A percentile compares a stretch with the other conserved stretches of the same genome.
Evolutionary conservation across 2,329 filamentous ascomycete species (phyloP).

Genomic region (Elsinoe fawcettii): DNA sequence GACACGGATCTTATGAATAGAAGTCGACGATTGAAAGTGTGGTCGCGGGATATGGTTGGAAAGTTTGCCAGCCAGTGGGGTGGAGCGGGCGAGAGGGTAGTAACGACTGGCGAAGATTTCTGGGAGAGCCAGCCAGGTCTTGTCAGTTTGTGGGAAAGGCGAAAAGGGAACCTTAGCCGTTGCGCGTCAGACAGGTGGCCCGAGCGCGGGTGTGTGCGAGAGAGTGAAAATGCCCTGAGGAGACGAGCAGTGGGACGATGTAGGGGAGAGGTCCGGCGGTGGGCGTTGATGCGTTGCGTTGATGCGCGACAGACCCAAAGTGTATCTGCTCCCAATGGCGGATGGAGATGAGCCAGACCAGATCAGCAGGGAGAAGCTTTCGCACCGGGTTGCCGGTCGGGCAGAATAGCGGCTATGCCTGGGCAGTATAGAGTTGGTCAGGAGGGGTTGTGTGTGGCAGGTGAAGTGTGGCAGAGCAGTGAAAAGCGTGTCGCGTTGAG

Average conservation of each 20-base stretch:
- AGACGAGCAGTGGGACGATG: background rate
- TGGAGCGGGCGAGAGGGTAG: slow-evolving; percentile 8
- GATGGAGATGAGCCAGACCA: slow-evolving; percentile 9
- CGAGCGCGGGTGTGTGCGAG: background rate
- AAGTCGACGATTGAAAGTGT: background rate
- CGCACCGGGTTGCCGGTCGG: background rate
- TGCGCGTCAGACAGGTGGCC: slow-evolving; percentile 10
- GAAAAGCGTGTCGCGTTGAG: background rate
- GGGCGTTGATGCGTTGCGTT: background rate
- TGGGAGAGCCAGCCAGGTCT: background rate
- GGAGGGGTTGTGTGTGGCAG: background rate
- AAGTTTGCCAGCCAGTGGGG: slow-evolving; percentile 9
- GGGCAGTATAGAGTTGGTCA: background rate
- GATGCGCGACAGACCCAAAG: slow-evolving; percentile 3
- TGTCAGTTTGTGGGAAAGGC: background rate
- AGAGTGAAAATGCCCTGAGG: background rate
- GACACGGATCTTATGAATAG: slow-evolving; percentile 9
- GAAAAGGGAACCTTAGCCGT: slow-evolving; percentile 10
- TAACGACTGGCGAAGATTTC: background rate
- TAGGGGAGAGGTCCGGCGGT: background rate
- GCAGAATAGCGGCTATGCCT: background rate
- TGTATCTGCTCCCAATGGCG: background rate
- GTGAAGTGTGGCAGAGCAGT: background rate
- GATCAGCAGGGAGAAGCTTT: slow-evolving; percentile 12
- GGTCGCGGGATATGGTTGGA: slow-evolving; percentile 10